Conservation (phyloP, 129 eudicot species). For the Arctium minus region DNA sequence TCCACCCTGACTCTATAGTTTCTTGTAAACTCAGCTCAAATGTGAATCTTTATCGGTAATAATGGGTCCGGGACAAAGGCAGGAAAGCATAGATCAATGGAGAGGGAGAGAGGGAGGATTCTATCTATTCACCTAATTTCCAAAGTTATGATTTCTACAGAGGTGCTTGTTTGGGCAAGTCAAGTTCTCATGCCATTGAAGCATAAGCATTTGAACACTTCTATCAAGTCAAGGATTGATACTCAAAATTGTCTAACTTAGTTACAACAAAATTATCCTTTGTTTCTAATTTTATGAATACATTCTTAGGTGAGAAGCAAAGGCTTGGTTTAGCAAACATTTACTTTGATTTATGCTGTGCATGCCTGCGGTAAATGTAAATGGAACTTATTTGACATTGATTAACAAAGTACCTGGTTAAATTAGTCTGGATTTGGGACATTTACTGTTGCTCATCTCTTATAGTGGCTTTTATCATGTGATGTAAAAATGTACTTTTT, state of each 20-base stretch:
- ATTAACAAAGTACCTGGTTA: not conserved
- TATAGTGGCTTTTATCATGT: not conserved
- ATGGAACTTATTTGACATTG: not conserved
- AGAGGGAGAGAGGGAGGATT: not conserved
- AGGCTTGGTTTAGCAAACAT: too few species aligned
- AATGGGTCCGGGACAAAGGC: not conserved
- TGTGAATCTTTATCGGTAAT: not conserved
- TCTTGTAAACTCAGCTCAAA: not conserved
- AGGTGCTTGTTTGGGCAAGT: not conserved
- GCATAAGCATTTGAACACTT: not conserved
- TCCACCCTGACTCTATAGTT: not conserved
- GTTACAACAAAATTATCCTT: not conserved
- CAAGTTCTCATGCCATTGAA: not conserved
- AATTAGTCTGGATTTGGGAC: not conserved
- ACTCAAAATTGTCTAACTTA: not conserved
- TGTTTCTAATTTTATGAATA: not conserved
- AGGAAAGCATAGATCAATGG: not conserved
- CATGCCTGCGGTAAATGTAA: not conserved
- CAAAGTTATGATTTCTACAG: not conserved
- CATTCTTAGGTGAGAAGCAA: not conserved
- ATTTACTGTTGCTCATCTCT: not conserved
- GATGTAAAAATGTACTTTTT: not conserved
- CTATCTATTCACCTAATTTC: not conserved
- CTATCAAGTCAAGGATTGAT: not conserved
- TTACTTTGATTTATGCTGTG: not conserved